These are phyloP conservation scores for Colletotrichum lupini DNA, from an alignment of 2,329 filamentous ascomycete genomes.

Conservation along the genomic window DNA sequence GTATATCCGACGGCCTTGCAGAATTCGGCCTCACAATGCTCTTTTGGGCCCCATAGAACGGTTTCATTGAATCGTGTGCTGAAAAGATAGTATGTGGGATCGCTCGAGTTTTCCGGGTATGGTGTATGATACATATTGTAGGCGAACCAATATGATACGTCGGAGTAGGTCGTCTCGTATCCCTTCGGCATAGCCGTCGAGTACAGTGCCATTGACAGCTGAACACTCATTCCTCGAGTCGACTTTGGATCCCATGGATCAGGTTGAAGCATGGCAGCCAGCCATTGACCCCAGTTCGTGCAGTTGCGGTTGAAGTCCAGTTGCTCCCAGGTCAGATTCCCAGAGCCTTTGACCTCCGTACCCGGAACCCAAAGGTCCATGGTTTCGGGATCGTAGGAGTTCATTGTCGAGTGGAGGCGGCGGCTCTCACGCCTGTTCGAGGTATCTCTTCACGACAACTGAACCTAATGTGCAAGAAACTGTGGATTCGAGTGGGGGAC, in stretches of 20 bases:
- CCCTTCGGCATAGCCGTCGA: neutral
- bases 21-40: constrained; percentile 16
- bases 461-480: neutral
- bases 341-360: neutral
- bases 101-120: neutral
- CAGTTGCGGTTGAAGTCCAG: constrained; percentile 28
- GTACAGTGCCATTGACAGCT: constrained; percentile 4
- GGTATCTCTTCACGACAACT: neutral
- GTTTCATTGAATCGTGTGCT: constrained; percentile 22
- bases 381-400: neutral
- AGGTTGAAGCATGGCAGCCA: constrained; percentile 10
- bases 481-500: neutral
- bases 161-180: constrained; percentile 10
- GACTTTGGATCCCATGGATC: constrained; percentile 27
- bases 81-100: constrained; percentile 15
- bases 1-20: constrained; percentile 29
- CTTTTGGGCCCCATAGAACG: constrained; percentile 10
- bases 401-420: neutral
- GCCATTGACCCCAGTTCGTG: constrained; percentile 24
- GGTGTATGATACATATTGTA: constrained; percentile 32
- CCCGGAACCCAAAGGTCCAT: constrained; percentile 29
- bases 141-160: constrained; percentile 20
- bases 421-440: neutral
- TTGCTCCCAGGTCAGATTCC: constrained; percentile 27
- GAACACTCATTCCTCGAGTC: constrained; percentile 25